Evolutionary conservation across 179 eudicot genomes (phyloP), one percentile per base, ranked within the genome.

Genomic region (Spergularia azorica): DNA sequence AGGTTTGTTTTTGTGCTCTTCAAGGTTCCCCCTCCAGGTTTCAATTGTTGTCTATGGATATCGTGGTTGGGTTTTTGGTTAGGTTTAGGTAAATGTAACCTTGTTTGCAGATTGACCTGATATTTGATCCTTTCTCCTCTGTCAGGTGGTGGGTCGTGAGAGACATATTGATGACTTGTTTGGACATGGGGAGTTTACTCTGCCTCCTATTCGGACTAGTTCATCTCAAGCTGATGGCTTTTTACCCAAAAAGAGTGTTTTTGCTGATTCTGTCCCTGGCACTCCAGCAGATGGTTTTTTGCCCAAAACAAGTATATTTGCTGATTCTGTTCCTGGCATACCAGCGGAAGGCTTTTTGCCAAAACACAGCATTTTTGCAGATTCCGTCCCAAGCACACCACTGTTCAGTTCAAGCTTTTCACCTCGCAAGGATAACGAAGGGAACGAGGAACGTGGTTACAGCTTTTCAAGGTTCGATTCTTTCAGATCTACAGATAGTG

Each of bases 381-480:
- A 92, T 78, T 92, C 97, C 66, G 90, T 92, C 71, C 98, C 98
- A 6, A 87, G 97, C 83, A 88, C 97, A 57, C 93, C 98, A 16
- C 77, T 87, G 75, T 86, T 73, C 77, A 87, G 76, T 63, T 86
- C 89, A 52, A 81, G 84, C 86, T 87, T 77, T 78, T 90, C 97
- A 51, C 93, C 91, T 0, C 76, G 76, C 74, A 81, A 85, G 75
- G 74, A 72, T 59, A 83, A 74, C 63, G 91, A 88, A 79, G 91
- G 83, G 51, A 79, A 85, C 32, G 94, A 92, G 50, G 86, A 87
- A 32, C 88, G 83, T 73, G 88, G 26, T 87, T 86, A 79, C 80
- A 91, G 76, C 87, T 89, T 93, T 76, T 91, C 98, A 3, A 89
- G 98, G 85, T 95, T 95, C 74, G 98, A 95, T 85, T 93, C 98